A percentile compares a stretch with the other conserved stretches of the same genome.
Conservation (phyloP, 2,329 filamentous ascomycete genomes). For the Aspergillus unguis region DNA sequence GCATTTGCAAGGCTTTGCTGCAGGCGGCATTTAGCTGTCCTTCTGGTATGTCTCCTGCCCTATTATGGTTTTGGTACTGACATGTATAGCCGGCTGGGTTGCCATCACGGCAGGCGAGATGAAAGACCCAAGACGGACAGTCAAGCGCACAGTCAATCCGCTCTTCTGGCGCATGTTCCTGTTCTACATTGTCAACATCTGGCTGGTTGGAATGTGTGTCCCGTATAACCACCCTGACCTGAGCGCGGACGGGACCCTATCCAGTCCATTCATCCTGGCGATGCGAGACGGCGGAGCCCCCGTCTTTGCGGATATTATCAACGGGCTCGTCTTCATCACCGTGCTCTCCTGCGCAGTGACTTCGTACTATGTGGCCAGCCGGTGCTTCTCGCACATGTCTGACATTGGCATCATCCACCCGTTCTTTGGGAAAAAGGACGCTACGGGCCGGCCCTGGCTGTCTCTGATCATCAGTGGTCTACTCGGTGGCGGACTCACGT, state of each 20-base stretch:
- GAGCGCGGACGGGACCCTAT: constrained; percentile 26
- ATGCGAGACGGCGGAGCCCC: constrained; percentile 20
- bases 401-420: constrained; percentile 27
- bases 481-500: constrained; percentile 32
- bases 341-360: constrained; percentile 36
- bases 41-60: constrained; percentile 24
- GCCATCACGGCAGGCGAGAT: constrained; percentile 35
- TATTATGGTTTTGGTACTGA: not conserved
- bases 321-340: constrained; percentile 36
- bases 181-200: constrained; percentile 37
- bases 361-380: constrained; percentile 32
- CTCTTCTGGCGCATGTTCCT: constrained; percentile 35
- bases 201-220: constrained; percentile 36
- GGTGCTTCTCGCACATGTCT: constrained; percentile 29
- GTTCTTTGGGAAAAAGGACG: constrained; percentile 24
- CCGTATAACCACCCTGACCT: constrained; percentile 29
- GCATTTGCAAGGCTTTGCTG: constrained; percentile 33
- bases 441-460: constrained; percentile 29
- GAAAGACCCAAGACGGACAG: constrained; percentile 27
- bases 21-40: constrained; percentile 35
- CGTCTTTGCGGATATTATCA: constrained; percentile 29
- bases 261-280: constrained; percentile 31
- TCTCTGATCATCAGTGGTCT: constrained; percentile 27
- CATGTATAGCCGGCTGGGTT: not conserved
- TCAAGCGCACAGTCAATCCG: constrained; percentile 30